These are phyloP conservation scores for Rosa hybrid DNA, from an alignment of 331 rosid species.

Conservation along the genomic window DNA sequence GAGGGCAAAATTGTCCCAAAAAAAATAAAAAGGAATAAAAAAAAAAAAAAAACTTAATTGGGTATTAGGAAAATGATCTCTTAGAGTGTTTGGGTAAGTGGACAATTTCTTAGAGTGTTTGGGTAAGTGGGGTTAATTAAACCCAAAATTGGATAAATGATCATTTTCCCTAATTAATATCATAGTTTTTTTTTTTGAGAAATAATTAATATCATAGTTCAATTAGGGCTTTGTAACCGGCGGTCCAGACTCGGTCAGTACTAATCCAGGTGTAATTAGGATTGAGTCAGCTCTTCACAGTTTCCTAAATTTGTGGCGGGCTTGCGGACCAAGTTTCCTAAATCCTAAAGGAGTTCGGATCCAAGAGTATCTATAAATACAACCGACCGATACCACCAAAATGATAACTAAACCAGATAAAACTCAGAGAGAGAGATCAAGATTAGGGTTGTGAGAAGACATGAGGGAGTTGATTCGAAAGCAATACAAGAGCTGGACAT, in stretches of 20 bases:
- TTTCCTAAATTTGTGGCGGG: background rate
- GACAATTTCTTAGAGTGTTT: too few species aligned
- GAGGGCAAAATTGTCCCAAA: too few species aligned
- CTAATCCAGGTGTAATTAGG: background rate
- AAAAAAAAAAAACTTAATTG: too few species aligned
- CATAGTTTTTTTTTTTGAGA: too few species aligned
- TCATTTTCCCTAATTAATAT: too few species aligned
- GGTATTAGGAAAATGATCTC: too few species aligned
- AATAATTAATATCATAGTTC: too few species aligned
- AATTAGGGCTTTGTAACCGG: background rate
- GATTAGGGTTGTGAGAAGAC: background rate
- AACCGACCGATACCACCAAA: conserved; percentile 10
- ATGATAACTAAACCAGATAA: background rate
- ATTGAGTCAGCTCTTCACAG: background rate
- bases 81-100: too few species aligned
- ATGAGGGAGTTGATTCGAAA: background rate
- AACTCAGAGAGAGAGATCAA: background rate
- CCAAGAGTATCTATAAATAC: background rate
- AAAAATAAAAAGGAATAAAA: too few species aligned
- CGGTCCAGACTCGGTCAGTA: background rate
- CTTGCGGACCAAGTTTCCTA: background rate
- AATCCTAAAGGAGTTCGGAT: background rate
- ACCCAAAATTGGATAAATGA: too few species aligned
- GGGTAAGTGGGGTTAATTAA: too few species aligned
- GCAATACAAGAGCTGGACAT: background rate